These are phyloP conservation scores for Globisporangium splendens DNA, from an alignment of 352 stramenopile species.

Conservation along the genomic window DNA sequence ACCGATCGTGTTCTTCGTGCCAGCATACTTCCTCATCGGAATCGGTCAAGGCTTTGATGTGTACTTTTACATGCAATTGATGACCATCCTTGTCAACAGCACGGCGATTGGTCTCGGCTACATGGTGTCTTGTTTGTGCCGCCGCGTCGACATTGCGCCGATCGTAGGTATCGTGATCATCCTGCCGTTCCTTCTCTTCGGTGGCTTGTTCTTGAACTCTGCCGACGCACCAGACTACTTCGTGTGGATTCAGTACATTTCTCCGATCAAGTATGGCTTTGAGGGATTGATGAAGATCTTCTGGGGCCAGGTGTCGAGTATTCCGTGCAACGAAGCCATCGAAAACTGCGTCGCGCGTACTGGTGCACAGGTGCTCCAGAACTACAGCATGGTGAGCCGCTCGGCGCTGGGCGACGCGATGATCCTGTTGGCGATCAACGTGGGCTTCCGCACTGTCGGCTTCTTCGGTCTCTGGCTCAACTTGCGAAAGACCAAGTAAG, in stretches of 20 bases:
- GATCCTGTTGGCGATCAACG: slow-evolving; percentile 33
- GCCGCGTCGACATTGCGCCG: slow-evolving; percentile 26
- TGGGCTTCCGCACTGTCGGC: slow-evolving; percentile 28
- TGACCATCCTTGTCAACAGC: slow-evolving; percentile 38
- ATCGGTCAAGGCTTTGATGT: slow-evolving; percentile 31
- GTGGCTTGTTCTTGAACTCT: slow-evolving; percentile 42
- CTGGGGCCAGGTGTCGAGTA: slow-evolving; percentile 30
- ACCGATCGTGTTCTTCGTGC: slow-evolving; percentile 35
- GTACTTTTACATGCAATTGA: slow-evolving; percentile 34
- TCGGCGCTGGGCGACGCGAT: slow-evolving; percentile 32
- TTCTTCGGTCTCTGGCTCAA: slow-evolving; percentile 27
- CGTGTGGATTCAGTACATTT: slow-evolving; percentile 43
- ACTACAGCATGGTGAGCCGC: slow-evolving; percentile 24
- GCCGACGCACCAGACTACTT: slow-evolving; percentile 38
- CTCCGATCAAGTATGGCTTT: slow-evolving; percentile 46
- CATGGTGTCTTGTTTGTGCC: slow-evolving; percentile 36
- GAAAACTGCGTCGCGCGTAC: too few species aligned
- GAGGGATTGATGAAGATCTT: slow-evolving; percentile 48
- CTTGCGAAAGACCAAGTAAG: slow-evolving; percentile 19
- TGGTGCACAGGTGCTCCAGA: too few species aligned
- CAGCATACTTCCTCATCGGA: slow-evolving; percentile 38
- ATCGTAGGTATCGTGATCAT: slow-evolving; percentile 36
- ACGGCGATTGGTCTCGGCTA: slow-evolving; percentile 33
- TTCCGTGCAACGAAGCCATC: slow-evolving; percentile 23
- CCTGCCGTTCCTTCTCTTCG: slow-evolving; percentile 45